phyloP scores from a whole-genome alignment of 2,329 filamentous ascomycete genomes.

The Eurotiales sp. region DNA sequence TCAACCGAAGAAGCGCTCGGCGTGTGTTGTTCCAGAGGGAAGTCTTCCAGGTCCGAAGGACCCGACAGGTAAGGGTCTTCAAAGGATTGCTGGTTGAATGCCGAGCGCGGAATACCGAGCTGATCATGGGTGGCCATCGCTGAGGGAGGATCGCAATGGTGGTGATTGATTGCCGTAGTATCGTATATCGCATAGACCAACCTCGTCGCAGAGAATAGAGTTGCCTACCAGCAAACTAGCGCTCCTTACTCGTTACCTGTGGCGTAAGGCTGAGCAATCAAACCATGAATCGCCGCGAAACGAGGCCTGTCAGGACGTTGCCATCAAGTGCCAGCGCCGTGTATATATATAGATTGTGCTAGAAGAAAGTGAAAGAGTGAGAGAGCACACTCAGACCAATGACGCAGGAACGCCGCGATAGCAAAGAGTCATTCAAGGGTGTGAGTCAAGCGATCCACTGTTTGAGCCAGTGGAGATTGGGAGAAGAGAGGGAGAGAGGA shows the following conservation, averaged over 20 bases:
- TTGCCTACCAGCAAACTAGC: background rate
- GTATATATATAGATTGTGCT: conserved; percentile 7
- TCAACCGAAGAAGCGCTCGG: conserved; percentile 8
- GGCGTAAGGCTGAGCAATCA: background rate
- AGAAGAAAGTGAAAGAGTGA: too few relatives aligned
- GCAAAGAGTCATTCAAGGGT: background rate
- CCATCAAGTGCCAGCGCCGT: background rate
- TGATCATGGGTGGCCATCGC: conserved; percentile 13
- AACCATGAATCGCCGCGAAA: conserved; percentile 1
- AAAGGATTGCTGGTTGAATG: conserved; percentile 29
- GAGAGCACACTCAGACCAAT: background rate
- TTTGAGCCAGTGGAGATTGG: background rate
- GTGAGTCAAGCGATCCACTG: too few relatives aligned
- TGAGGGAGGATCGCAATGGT: conserved; percentile 3
- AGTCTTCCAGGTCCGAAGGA: conserved; percentile 37
- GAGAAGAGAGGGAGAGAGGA: background rate
- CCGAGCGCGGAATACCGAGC: conserved; percentile 15
- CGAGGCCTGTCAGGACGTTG: background rate
- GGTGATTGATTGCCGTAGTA: too few relatives aligned
- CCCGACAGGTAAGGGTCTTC: conserved; percentile 39
- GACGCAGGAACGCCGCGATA: background rate
- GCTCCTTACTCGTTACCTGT: background rate
- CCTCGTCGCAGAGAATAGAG: background rate
- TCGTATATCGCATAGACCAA: background rate
- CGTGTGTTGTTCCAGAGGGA: conserved; percentile 17